Base-by-base conservation (phyloP, 2,329 filamentous ascomycete genomes). In the Dryadomyces sulphureus region DNA sequence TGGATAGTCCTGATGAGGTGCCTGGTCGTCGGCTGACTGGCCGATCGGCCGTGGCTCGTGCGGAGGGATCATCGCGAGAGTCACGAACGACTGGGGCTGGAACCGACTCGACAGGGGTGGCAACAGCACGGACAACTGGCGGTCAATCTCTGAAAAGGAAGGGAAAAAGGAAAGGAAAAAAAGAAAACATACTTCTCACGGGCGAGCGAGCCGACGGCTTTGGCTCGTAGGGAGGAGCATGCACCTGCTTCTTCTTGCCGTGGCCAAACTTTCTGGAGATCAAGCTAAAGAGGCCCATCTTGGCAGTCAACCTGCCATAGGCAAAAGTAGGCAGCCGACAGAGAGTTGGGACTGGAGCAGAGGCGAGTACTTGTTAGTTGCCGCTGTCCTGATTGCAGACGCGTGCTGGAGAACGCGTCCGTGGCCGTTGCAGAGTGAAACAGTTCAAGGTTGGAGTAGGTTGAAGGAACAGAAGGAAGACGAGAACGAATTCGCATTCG, bases 251-350 rank as follows among this genome's bases (percentile, higher is more conserved):
- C 45, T 54, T 58, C 20, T 55, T 32, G 27, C 11, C 51, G 16
- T 49, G 38, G 20, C 49, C 39, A 12, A 52, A 32, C 43, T 54
- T 59, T 38, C 49, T 54, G 5, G 54, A 51, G 32, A 62, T 42
- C 30, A 62, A 57, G 51, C 55, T 57, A 40, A 62, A 49, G 45
- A 62, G 50, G 45, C 59, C 59, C 59, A 62, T 62, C 42, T 41
- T 53, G 42, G 38, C 41, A 11, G 36, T 35, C 21, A 30, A 39
- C 36, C 48, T 54, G 51, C 52, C 52, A 53, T 54, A 49, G 20
- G 46, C 41, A 34, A 49, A 39, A 42, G n/a, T n/a, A 48, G 40
- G 3, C 5, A 20, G 14, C n/a, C n/a, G 20, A 17, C 27, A 14
- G n/a, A 32, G 27, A 32, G 6, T 32, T 14, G 27, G 27, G 4